phyloP scores from a whole-genome alignment of 345 rosid genomes.

The Luvunga scandens region DNA sequence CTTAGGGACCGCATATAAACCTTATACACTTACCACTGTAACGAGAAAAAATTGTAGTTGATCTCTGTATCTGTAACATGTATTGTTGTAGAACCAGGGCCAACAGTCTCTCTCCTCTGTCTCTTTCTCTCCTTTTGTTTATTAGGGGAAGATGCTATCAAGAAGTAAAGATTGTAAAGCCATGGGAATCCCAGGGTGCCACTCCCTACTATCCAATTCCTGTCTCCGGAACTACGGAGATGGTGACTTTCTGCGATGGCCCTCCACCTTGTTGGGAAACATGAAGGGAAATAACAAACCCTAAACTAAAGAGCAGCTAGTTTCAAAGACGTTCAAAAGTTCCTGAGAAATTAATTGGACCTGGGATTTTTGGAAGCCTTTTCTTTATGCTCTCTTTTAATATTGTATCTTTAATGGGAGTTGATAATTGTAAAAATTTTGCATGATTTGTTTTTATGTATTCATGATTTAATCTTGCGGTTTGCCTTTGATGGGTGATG shows the following conservation, averaged over 20 bases:
- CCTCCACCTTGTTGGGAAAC: neutral
- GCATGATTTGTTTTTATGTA: neutral
- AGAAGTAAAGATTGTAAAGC: neutral
- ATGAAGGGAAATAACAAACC: neutral
- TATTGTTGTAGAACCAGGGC: conserved; percentile 1
- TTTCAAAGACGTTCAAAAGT: neutral
- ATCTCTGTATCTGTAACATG: neutral
- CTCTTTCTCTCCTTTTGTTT: neutral
- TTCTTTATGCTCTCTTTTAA: neutral
- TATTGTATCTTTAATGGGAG: neutral
- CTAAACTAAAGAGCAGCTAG: too few relatives aligned
- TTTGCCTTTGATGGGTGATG: neutral
- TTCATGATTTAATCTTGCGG: neutral
- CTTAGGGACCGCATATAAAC: neutral
- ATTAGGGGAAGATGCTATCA: neutral
- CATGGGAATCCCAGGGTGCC: neutral
- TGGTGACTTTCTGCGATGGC: neutral
- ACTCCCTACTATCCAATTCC: neutral
- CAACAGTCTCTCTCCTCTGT: neutral
- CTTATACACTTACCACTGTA: neutral
- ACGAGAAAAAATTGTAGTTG: too few relatives aligned
- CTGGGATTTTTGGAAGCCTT: neutral
- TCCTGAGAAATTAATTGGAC: neutral
- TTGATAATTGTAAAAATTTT: too few relatives aligned
- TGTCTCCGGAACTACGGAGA: neutral